Evolutionary conservation across 306 rosid species (phyloP).

Genomic region (Prunus campanulata): DNA sequence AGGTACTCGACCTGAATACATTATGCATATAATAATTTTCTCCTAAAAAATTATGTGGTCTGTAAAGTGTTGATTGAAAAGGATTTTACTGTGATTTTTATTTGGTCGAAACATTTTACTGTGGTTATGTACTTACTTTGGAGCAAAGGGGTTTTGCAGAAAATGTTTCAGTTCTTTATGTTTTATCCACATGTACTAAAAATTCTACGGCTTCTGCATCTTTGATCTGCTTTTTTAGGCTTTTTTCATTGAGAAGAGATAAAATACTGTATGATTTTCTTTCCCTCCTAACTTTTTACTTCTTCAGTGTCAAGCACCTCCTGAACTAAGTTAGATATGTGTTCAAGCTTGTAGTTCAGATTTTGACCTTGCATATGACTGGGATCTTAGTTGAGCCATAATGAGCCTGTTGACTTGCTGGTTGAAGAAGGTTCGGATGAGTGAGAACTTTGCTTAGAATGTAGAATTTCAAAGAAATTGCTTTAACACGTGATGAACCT

Average conservation of each 20-base stretch:
- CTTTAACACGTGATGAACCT: neutral
- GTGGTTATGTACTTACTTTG: neutral
- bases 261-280: neutral
- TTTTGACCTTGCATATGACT: neutral
- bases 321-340: neutral
- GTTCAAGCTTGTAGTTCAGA: neutral
- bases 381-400: neutral
- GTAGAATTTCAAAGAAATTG: neutral
- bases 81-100: neutral
- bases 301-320: neutral
- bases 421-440: neutral
- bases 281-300: neutral
- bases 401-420: neutral
- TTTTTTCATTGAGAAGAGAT: neutral
- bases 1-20: constrained; percentile 46
- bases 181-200: neutral
- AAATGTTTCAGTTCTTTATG: neutral
- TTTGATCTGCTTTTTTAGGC: neutral
- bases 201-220: neutral
- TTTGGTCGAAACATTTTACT: neutral
- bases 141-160: neutral
- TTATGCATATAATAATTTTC: neutral
- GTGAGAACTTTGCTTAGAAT: neutral
- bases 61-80: neutral
- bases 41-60: neutral